Evolutionary conservation across 2,329 filamentous ascomycete genomes (phyloP), one percentile per base, ranked within the genome.

Genomic region (Ophiosphaerella herpotricha): DNA sequence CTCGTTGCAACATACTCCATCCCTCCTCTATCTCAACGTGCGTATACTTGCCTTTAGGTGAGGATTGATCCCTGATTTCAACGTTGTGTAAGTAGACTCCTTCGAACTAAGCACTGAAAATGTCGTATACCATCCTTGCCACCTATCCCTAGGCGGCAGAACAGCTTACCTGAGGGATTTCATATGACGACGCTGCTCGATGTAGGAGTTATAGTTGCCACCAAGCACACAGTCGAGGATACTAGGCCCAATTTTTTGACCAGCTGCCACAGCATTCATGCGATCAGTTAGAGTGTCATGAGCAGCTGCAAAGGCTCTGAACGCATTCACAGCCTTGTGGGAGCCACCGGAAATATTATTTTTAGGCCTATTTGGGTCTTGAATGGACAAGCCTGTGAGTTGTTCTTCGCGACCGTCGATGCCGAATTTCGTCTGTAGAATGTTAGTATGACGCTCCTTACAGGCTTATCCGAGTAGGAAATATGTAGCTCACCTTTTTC

Each of bases 291-390:
- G 54, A 2, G 55, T 54, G 7, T 48, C 43, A 45, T 70, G 61
- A 7, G 68, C 71, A 11, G 85, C 75, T 1, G 82, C 77, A 70
- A 99, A 97, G 11, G 81, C 79, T n/a, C 78, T 69, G 57, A 90
- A 77, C 41, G 97, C 89, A 7, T 82, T 77, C 0, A 73, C 58
- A 7, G 88, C 89, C 58, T 90, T 88, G 39, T 79, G 82, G 0
- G 91, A 94, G 8, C 92, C 92, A 8, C 91, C 91, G 0, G 94
- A 87, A 23, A 99, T 94, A 66, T 99, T 94, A 70, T 97, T 97
- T 23, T 81, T 77, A 0, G 83, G 71, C 50, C 90, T 89, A 71
- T 97, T 96, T 0, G 94, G 94, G 66, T 99, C 94, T 50, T 96
- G 88, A 63, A 99, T 96, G 7, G 88, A 89, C 1, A 99, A 79